phyloP scores from a whole-genome alignment of 2,329 filamentous ascomycete species.

The Bipolaris sorokiniana region DNA sequence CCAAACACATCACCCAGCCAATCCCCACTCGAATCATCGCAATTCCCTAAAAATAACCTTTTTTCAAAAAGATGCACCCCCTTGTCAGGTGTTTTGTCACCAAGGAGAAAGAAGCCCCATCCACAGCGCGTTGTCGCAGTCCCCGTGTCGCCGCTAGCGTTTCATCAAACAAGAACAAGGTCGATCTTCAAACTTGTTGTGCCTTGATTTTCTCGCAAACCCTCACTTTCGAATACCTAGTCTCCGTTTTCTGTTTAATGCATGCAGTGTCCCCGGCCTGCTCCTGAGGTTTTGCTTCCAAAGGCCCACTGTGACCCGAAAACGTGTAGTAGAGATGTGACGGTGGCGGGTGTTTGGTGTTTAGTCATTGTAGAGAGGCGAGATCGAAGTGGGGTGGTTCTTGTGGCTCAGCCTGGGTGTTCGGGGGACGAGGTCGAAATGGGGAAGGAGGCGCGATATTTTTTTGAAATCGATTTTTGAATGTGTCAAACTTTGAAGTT shows the following conservation, averaged over 20 bases:
- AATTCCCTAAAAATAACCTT: too few relatives aligned
- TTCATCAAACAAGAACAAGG: constrained; percentile 29
- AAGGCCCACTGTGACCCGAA: too few relatives aligned
- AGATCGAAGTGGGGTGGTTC: constrained; percentile 1
- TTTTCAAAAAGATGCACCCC: too few relatives aligned
- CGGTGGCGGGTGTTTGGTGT: neutral
- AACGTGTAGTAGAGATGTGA: too few relatives aligned
- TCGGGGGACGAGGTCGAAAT: neutral
- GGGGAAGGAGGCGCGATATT: constrained; percentile 7
- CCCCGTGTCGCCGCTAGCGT: constrained; percentile 30
- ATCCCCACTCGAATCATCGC: too few relatives aligned
- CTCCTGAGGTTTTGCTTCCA: too few relatives aligned
- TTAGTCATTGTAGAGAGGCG: constrained; percentile 3
- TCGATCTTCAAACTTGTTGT: constrained; percentile 29
- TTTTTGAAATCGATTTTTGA: neutral
- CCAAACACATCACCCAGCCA: too few relatives aligned
- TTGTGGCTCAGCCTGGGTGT: neutral
- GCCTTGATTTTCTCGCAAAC: constrained; percentile 10
- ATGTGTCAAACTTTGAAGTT: too few relatives aligned
- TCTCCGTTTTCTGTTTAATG: too few relatives aligned
- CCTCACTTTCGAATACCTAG: too few relatives aligned
- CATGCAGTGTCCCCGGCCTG: too few relatives aligned
- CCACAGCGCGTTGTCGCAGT: constrained; percentile 19
- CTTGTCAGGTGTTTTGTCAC: too few relatives aligned
- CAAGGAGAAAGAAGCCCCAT: neutral